Evolutionary conservation across 352 stramenopile genomes (phyloP).

Genomic region (Achlya hypogyna): DNA sequence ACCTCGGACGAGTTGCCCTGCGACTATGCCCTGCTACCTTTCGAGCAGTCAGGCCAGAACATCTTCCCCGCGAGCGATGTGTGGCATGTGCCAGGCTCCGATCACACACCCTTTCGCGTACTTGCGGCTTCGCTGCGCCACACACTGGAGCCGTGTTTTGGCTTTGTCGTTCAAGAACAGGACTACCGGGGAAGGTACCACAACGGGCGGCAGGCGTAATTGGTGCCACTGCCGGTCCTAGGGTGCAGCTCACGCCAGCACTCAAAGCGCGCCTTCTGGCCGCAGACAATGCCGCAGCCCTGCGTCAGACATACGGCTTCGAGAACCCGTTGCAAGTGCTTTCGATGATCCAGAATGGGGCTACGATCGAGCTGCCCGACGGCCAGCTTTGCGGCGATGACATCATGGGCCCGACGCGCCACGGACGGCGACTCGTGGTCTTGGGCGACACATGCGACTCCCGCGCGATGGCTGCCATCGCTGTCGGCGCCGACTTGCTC

Average conservation of each 20-base stretch:
- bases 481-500: constrained; percentile 6
- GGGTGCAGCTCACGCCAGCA: background rate
- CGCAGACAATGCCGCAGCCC: background rate
- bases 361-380: background rate
- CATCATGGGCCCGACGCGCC: background rate
- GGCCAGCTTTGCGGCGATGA: background rate
- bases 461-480: background rate
- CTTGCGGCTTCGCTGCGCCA: background rate
- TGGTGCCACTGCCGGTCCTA: background rate
- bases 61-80: background rate
- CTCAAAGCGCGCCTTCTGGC: background rate
- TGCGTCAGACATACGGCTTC: background rate
- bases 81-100: background rate
- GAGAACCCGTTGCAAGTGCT: background rate
- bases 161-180: constrained; percentile 15
- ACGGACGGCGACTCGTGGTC: background rate
- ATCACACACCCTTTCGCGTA: background rate
- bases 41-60: background rate
- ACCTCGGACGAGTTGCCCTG: background rate
- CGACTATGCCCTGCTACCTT: background rate
- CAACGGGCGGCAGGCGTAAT: background rate
- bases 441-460: constrained; percentile 16
- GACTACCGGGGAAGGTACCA: constrained; percentile 12
- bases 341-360: background rate
- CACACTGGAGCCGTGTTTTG: constrained; percentile 14